phyloP scores from a whole-genome alignment of 192 early-diverging fungal species.

The Phlyctochytrium bullatum region DNA sequence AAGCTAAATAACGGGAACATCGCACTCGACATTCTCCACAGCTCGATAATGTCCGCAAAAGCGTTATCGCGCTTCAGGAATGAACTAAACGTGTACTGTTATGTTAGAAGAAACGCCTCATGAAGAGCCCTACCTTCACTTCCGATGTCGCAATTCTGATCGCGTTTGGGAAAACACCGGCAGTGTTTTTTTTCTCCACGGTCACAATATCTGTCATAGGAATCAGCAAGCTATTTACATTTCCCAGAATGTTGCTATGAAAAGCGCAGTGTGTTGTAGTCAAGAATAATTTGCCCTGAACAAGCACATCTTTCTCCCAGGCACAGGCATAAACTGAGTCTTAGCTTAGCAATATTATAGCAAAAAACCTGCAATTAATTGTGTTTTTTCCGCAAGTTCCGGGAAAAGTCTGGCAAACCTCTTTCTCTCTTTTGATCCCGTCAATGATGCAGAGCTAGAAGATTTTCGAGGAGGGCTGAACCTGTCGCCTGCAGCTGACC shows the following conservation, averaged over 20 bases:
- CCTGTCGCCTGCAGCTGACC: not conserved
- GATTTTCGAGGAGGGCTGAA: not conserved
- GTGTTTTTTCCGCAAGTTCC: not conserved
- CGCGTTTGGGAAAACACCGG: slow-evolving; percentile 85
- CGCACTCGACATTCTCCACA: slow-evolving; percentile 36
- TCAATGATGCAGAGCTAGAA: not conserved
- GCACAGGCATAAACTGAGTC: slow-evolving; percentile 54
- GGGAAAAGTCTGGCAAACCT: not conserved
- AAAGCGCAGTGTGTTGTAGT: slow-evolving; percentile 80
- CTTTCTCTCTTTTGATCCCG: not conserved
- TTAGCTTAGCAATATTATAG: not conserved
- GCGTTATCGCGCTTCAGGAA: slow-evolving; percentile 77
- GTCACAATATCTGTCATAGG: slow-evolving; percentile 73
- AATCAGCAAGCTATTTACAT: slow-evolving; percentile 72
- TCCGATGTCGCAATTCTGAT: slow-evolving; percentile 76
- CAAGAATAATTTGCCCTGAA: slow-evolving; percentile 81
- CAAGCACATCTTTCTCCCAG: slow-evolving; percentile 83
- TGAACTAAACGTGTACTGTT: slow-evolving; percentile 77
- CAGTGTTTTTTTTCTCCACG: slow-evolving; percentile 83
- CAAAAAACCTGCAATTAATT: not conserved
- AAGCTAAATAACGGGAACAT: no score
- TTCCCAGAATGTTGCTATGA: slow-evolving; percentile 88
- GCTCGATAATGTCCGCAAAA: slow-evolving; percentile 35
- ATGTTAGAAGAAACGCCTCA: no score
- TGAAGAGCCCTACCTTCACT: slow-evolving; percentile 42